Percentiles rank a stretch among this genome's conserved stretches.
These are phyloP conservation scores for Neurospora sp. DNA, from an alignment of 495 filamentous ascomycete species.

Conservation along the genomic window DNA sequence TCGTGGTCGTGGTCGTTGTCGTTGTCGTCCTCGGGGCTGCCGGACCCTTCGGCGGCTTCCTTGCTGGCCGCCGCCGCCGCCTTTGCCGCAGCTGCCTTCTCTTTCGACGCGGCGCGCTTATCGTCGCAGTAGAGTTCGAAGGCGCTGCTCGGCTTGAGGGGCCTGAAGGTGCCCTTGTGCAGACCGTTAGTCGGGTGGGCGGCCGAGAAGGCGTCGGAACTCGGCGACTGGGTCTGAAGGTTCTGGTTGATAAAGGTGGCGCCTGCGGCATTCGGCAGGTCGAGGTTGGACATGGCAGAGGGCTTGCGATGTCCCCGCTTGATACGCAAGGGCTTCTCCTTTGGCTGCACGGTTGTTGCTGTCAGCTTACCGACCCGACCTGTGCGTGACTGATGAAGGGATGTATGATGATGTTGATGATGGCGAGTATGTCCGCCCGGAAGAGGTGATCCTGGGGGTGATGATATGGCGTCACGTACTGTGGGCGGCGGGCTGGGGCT, in stretches of 20 bases:
- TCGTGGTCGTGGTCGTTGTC: conserved; percentile 34
- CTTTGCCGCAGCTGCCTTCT: conserved; percentile 21
- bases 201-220: conserved; percentile 35
- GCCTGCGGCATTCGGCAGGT: conserved; percentile 9
- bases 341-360: conserved; percentile 46
- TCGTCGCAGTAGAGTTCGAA: conserved; percentile 46
- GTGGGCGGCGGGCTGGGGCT: conserved; percentile 64
- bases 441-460: conserved; percentile 1
- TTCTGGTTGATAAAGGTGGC: conserved; percentile 36
- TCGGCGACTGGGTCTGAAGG: conserved; percentile 32
- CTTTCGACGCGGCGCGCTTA: conserved; percentile 25
- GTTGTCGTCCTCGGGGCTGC: conserved; percentile 63
- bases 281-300: conserved; percentile 27
- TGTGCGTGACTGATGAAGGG: conserved; percentile 6
- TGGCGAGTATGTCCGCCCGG: conserved; percentile 2
- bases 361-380: conserved; percentile 13
- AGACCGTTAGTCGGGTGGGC: conserved; percentile 20
- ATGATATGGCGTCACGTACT: conserved; percentile 38
- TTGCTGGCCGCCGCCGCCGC: conserved; percentile 45
- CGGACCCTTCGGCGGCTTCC: conserved; percentile 47
- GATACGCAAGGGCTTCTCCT: conserved; percentile 80
- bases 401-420: conserved; percentile 3
- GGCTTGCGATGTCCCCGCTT: conserved; percentile 65
- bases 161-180: conserved; percentile 27
- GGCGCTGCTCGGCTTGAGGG: conserved; percentile 34